Percentiles rank a stretch among this genome's conserved stretches.
phyloP scores from a whole-genome alignment of 306 rosid genomes.

The Alnus rubra region DNA sequence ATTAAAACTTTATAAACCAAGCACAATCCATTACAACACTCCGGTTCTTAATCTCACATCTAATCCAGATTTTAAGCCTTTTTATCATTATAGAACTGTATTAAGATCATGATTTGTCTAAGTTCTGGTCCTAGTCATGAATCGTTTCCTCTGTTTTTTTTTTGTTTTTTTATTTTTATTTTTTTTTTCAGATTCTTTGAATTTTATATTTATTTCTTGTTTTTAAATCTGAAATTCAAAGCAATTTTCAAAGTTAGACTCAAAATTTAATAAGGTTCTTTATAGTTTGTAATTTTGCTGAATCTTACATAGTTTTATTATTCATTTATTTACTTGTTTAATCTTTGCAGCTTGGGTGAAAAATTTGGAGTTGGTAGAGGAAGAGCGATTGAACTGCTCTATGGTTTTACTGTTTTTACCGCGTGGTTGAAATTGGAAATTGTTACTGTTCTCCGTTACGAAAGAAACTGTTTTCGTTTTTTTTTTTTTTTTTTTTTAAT shows the following conservation, averaged over 20 bases:
- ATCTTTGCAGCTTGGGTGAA: conserved; percentile 17
- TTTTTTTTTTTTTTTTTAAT: not conserved
- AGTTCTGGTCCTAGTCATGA: too few species aligned
- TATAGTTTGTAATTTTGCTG: not conserved
- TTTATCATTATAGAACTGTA: too few species aligned
- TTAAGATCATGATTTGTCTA: too few species aligned
- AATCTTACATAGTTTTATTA: not conserved
- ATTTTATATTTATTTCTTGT: not conserved
- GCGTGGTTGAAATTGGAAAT: not conserved
- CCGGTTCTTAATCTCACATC: too few species aligned
- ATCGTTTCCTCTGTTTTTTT: too few species aligned
- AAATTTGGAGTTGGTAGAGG: conserved; percentile 33
- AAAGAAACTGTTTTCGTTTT: not conserved
- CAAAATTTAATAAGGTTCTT: not conserved
- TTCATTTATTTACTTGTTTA: not conserved
- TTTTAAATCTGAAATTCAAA: not conserved
- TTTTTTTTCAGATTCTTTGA: too few species aligned
- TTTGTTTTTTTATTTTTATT: too few species aligned
- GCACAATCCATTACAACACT: too few species aligned
- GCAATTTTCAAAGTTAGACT: not conserved
- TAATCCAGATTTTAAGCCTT: too few species aligned
- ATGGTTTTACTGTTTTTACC: not conserved
- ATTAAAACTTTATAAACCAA: too few species aligned
- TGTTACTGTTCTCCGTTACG: not conserved
- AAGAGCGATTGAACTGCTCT: conserved; percentile 17